phyloP scores from a whole-genome alignment of 345 rosid genomes.

The Euclidium syriacum region DNA sequence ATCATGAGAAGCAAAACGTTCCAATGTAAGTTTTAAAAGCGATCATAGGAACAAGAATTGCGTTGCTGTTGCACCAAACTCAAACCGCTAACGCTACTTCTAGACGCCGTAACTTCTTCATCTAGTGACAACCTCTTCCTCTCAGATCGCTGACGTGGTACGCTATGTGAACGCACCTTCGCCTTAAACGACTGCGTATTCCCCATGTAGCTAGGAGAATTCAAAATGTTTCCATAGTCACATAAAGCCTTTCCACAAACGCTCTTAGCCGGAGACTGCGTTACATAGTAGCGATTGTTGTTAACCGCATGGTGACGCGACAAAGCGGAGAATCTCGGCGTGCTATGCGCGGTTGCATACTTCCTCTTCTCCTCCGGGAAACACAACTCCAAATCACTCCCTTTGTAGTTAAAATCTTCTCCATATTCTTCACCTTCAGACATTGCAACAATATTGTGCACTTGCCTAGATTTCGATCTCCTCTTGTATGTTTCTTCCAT shows the following conservation, averaged over 20 bases:
- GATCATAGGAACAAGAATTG: slow-evolving; percentile 31
- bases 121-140: slow-evolving; percentile 54
- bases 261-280: slow-evolving; percentile 42
- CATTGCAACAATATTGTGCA: slow-evolving; percentile 23
- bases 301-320: neutral
- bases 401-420: slow-evolving; percentile 33
- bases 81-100: slow-evolving; percentile 47
- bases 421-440: slow-evolving; percentile 39
- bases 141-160: slow-evolving; percentile 67
- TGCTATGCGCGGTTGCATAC: slow-evolving; percentile 49
- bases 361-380: slow-evolving; percentile 41
- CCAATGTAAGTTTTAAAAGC: slow-evolving; percentile 21
- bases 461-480: slow-evolving; percentile 28
- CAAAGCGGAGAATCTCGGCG: slow-evolving; percentile 48
- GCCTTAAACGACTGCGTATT: slow-evolving; percentile 77
- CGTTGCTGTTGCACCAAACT: slow-evolving; percentile 37
- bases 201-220: slow-evolving; percentile 69
- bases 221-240: slow-evolving; percentile 32
- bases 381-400: slow-evolving; percentile 44
- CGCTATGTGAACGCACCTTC: slow-evolving; percentile 61
- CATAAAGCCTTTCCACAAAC: slow-evolving; percentile 39
- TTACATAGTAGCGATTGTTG: slow-evolving; percentile 13
- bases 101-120: slow-evolving; percentile 51
- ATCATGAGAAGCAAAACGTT: neutral
- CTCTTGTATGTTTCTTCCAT: slow-evolving; percentile 43